Percentiles rank a stretch among this genome's conserved stretches.
These are phyloP conservation scores for Thalia dealbata DNA, from an alignment of 176 grass and related monocot species.

Conservation along the genomic window DNA sequence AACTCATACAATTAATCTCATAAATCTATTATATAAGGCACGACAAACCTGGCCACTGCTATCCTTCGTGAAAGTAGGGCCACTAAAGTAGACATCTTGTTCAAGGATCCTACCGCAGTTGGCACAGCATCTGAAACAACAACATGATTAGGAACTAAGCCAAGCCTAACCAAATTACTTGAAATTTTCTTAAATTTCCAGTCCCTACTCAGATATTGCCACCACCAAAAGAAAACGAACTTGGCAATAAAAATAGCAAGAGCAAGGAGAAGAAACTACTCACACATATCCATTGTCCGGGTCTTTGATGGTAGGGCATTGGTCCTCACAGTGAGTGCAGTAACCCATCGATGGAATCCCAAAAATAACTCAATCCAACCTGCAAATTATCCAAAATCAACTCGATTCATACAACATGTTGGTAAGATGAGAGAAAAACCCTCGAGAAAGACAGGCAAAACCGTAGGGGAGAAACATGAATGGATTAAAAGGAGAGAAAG, in stretches of 20 bases:
- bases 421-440: too few relatives aligned
- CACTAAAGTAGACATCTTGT: slow-evolving; percentile 35
- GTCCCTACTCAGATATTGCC: background rate
- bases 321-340: slow-evolving; percentile 46
- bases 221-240: background rate
- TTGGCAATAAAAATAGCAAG: background rate
- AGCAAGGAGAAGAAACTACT: slow-evolving; percentile 10
- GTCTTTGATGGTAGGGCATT: slow-evolving; percentile 29
- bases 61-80: slow-evolving; percentile 40
- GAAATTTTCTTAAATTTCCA: background rate
- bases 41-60: slow-evolving; percentile 34
- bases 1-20: slow-evolving; percentile 6
- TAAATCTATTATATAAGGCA: background rate
- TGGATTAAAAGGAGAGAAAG: too few relatives aligned
- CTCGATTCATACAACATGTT: background rate
- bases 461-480: too few relatives aligned
- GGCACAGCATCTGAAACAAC: slow-evolving; percentile 51
- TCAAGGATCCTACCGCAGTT: slow-evolving; percentile 68
- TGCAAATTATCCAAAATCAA: background rate
- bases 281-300: slow-evolving; percentile 54
- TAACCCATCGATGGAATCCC: slow-evolving; percentile 32
- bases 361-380: background rate
- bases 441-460: too few relatives aligned
- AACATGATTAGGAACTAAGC: slow-evolving; percentile 10
- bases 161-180: background rate